phyloP scores from a whole-genome alignment of 257 asterid genomes.

The Fraxinus quadrangulata region DNA sequence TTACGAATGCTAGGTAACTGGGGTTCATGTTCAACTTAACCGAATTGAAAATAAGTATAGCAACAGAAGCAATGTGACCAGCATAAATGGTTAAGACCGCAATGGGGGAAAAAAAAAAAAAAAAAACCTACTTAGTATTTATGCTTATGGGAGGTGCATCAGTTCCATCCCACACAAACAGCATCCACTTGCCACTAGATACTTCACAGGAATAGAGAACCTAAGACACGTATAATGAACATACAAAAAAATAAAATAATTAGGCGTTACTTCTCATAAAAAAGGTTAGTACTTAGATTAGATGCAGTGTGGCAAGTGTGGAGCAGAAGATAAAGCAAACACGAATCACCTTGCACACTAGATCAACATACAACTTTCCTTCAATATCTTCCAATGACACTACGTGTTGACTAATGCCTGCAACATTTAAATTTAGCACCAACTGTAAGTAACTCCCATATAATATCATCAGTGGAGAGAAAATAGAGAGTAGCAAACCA shows the following conservation, averaged over 20 bases:
- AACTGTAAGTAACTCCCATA: not conserved
- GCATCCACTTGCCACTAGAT: constrained; percentile 30
- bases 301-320: not conserved
- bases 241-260: not conserved
- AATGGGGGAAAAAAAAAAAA: not conserved
- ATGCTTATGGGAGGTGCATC: constrained; percentile 28
- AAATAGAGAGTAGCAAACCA: not conserved
- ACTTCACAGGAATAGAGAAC: constrained; percentile 29
- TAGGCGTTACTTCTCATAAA: not conserved
- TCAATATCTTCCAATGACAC: constrained; percentile 1
- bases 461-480: not conserved
- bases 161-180: constrained; percentile 40
- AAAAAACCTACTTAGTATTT: not conserved
- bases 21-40: not conserved
- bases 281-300: not conserved
- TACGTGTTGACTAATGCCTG: not conserved
- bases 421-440: not conserved
- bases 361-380: not conserved
- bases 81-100: not conserved
- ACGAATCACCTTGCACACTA: not conserved
- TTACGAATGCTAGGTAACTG: not conserved
- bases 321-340: not conserved
- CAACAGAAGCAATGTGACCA: not conserved
- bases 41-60: not conserved
- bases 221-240: not conserved